Evolutionary conservation across 768 basidiomycete species (phyloP), one percentile per base, ranked within the genome.

Genomic region (Pleurotus tuoliensis): DNA sequence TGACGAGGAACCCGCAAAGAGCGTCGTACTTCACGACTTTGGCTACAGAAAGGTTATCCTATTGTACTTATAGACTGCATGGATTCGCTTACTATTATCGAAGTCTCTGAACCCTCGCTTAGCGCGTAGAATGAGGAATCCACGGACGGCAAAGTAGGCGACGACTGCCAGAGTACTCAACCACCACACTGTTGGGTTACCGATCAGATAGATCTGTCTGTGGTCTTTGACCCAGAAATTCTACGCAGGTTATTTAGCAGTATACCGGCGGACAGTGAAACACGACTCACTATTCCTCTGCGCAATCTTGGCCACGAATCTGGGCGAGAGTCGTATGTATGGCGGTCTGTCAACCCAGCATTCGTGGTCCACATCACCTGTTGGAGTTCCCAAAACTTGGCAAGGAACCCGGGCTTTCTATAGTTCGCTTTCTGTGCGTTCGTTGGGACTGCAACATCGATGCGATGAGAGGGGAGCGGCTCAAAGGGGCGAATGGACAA

Each of bases 191-290:
- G 95, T 76, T 0, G 95, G 93, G 67, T 98, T 99, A 2, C 97
- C 97, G 18, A 97, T 79, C 44, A 98, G 82, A 69, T 99, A 99
- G 58, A 99, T 90, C 65, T 99, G 97, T 44, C 83, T 82, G 67
- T 98, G 89, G 59, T 98, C 92, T 71, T 94, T 94, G 44, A 97
- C 93, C 97, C 97, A 98, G 74, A 98, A 98, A 72, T 95, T 97
- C 94, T 94, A 61, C 39, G 53, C 24, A 54, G 45, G 25, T 34
- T 18, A 60, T 58, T 37, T 56, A 30, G 13, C n/a, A 39, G 4
- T 12, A 12, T 16, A 52, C 0, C 2, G 6, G 4, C 13, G 9
- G 41, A 45, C 20, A 24, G 16, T 0, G 24, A 48, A 56, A 47
- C 41, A 13, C 22, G 12, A 79, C 92, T 77, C 64, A 98, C 94